Conservation (phyloP, 2,329 filamentous ascomycete genomes). For the Bipolaris zeicola region DNA sequence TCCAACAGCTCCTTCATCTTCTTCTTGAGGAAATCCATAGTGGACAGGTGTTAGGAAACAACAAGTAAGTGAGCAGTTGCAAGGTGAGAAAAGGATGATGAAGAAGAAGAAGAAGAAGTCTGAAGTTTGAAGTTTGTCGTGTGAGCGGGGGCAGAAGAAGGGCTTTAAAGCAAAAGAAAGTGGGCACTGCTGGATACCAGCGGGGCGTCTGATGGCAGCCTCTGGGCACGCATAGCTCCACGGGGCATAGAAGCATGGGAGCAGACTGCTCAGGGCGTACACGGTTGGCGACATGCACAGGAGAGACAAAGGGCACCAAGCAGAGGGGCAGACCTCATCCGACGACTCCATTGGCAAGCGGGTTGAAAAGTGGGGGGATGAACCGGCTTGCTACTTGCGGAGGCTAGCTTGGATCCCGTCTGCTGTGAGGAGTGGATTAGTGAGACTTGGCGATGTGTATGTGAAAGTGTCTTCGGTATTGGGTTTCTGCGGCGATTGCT, state of each 20-base stretch:
- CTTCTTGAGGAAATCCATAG: conserved; percentile 56
- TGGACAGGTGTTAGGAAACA: conserved; percentile 1
- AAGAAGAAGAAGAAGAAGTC: conserved; percentile 13
- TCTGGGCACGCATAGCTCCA: conserved; percentile 7
- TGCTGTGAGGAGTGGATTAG: conserved; percentile 22
- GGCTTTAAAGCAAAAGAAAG: conserved; percentile 28
- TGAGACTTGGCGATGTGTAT: conserved; percentile 34
- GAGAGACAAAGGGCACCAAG: conserved; percentile 17
- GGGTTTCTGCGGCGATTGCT: conserved; percentile 1
- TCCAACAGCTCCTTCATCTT: conserved; percentile 54
- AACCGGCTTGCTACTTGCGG: conserved; percentile 28
- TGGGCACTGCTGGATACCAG: conserved; percentile 17
- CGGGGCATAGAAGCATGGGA: conserved; percentile 15
- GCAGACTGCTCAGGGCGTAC: conserved; percentile 21
- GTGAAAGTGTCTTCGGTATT: conserved; percentile 12
- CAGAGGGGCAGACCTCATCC: conserved; percentile 11
- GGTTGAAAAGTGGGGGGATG: conserved; percentile 31
- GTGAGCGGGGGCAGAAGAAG: conserved; percentile 17
- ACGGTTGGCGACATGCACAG: conserved; percentile 26
- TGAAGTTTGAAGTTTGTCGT: conserved; percentile 8
- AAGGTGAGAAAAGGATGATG: neutral
- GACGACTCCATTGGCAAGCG: conserved; percentile 20
- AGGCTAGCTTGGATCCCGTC: conserved; percentile 29
- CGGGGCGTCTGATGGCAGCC: conserved; percentile 15
- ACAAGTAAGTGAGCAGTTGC: neutral